Evolutionary conservation across 139 green algal species (phyloP).

Genomic region (Chlorella sp.): DNA sequence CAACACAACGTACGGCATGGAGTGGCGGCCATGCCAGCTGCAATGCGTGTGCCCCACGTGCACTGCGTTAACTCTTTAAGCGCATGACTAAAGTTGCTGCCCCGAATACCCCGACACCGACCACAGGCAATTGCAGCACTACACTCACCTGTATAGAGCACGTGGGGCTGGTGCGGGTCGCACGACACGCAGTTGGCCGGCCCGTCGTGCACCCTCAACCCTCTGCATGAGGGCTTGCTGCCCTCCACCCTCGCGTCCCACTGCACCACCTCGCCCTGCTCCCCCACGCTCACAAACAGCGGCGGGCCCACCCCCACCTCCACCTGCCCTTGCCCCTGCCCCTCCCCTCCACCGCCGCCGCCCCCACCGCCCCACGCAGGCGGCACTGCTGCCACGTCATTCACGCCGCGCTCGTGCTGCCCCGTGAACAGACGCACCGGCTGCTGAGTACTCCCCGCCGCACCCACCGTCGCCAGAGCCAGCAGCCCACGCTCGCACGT

Average conservation of each 20-base stretch:
- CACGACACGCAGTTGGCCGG: neutral
- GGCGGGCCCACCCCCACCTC: neutral
- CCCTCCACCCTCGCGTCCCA: neutral
- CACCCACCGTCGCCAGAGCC: neutral
- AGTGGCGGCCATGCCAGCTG: neutral
- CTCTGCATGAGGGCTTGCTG: neutral
- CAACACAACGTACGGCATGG: neutral
- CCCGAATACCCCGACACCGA: too few relatives aligned
- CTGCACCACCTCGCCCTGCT: neutral
- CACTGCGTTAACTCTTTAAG: too few relatives aligned
- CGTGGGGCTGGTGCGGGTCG: neutral
- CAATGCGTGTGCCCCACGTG: too few relatives aligned
- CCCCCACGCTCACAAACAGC: neutral
- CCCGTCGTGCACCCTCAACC: neutral
- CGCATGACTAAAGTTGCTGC: too few relatives aligned
- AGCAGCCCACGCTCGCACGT: neutral
- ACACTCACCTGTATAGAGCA: neutral
- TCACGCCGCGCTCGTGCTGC: neutral
- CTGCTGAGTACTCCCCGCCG: neutral
- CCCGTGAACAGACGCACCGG: neutral
- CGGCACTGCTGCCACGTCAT: neutral
- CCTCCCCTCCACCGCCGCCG: too few relatives aligned
- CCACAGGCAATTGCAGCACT: neutral
- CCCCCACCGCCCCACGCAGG: neutral
- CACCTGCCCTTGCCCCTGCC: too few relatives aligned